Percentiles rank a stretch among this genome's conserved stretches.
Conservation (phyloP, 768 basidiomycete species). For the Hydnomerulius pinastri region DNA sequence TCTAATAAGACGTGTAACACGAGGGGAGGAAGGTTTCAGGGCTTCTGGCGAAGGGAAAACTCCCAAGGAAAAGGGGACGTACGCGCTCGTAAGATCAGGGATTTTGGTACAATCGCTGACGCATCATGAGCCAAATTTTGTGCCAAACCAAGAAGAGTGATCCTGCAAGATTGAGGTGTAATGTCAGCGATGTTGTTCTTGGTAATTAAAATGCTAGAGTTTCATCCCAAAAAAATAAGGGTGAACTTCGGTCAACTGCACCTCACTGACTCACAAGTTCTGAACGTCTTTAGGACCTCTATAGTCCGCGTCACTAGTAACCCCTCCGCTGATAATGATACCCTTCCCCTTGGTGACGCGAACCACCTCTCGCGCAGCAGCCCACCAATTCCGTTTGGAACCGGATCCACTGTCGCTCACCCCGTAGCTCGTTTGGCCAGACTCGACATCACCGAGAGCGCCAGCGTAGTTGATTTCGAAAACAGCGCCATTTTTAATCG, state of each 20-base stretch:
- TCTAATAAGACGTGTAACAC: conserved; percentile 43
- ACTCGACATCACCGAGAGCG: conserved; percentile 62
- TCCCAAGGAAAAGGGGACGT: conserved; percentile 28
- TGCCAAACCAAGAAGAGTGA: conserved; percentile 64
- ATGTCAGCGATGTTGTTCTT: background rate
- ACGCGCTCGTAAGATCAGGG: conserved; percentile 75
- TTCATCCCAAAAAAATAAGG: too few species aligned
- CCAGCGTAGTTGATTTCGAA: conserved; percentile 84
- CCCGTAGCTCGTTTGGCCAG: conserved; percentile 44
- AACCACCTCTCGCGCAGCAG: conserved; percentile 70
- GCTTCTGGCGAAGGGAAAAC: background rate
- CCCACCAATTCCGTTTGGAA: conserved; percentile 85
- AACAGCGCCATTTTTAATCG: conserved; percentile 77
- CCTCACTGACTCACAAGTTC: conserved; percentile 67
- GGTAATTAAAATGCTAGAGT: too few species aligned
- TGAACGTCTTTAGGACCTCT: conserved; percentile 72
- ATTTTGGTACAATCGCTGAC: conserved; percentile 60
- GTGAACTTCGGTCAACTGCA: too few species aligned
- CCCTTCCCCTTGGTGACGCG: conserved; percentile 83
- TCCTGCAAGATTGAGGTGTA: conserved; percentile 39
- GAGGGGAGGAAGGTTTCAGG: background rate
- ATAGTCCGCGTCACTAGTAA: conserved; percentile 58
- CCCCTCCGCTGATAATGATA: conserved; percentile 71
- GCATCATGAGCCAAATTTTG: conserved; percentile 70
- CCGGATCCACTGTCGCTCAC: conserved; percentile 52